Evolutionary conservation across 768 basidiomycete species (phyloP).

Genomic region (Hemileccinum impolitum): DNA sequence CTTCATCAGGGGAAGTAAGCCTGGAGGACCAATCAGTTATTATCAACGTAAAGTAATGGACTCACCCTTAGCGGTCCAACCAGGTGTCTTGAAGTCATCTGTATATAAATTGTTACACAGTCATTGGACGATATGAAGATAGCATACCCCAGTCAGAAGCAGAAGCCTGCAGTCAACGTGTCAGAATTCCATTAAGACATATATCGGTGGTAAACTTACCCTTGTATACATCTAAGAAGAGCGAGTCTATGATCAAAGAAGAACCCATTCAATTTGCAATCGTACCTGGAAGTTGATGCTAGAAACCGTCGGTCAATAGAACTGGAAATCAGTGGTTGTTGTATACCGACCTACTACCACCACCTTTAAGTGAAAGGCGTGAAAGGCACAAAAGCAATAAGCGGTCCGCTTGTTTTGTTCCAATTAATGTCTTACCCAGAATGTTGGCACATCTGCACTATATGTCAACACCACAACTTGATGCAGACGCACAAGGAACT

Average conservation of each 20-base stretch:
- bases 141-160: conserved; percentile 65
- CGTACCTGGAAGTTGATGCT: conserved; percentile 66
- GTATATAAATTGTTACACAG: not conserved
- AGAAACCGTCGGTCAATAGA: conserved; percentile 5
- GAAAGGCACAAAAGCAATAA: not conserved
- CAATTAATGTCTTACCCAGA: conserved; percentile 36
- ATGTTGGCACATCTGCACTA: conserved; percentile 59
- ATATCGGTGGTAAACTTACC: conserved; percentile 26
- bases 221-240: conserved; percentile 59
- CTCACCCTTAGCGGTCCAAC: conserved; percentile 63
- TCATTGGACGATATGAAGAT: not conserved
- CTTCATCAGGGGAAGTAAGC: conserved; percentile 71
- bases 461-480: not conserved
- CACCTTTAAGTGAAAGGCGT: conserved; percentile 31
- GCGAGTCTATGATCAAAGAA: not conserved
- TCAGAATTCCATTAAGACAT: not conserved
- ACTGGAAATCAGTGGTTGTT: not conserved
- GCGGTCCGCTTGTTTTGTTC: not conserved
- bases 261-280: not conserved
- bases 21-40: conserved; percentile 30
- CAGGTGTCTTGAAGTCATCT: conserved; percentile 73
- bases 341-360: conserved; percentile 49
- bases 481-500: conserved; percentile 22
- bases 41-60: not conserved
- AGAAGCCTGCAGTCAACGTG: conserved; percentile 44